Evolutionary conservation across 441 rosid genomes (phyloP).

Genomic region (Theobroma grandiflorum): DNA sequence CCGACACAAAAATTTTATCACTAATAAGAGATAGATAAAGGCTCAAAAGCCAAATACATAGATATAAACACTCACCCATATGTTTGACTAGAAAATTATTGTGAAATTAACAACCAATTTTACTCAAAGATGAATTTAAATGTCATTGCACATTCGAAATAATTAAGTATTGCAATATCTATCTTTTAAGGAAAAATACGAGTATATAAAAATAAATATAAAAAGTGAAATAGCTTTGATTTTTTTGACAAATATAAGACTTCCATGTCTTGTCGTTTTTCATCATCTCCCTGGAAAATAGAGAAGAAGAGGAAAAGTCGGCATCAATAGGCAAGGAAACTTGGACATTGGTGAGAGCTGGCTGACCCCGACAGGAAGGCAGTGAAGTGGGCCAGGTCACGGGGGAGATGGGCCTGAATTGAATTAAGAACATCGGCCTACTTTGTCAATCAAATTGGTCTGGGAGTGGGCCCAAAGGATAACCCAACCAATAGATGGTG

Average conservation of each 20-base stretch:
- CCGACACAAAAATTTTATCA: too few relatives aligned
- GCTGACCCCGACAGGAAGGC: conserved; percentile 25
- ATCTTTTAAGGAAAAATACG: too few relatives aligned
- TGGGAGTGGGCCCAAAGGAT: conserved; percentile 39
- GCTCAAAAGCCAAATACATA: too few relatives aligned
- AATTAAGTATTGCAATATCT: too few relatives aligned
- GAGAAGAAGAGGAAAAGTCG: not conserved
- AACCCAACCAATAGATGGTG: conserved; percentile 29
- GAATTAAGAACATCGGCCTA: conserved; percentile 27
- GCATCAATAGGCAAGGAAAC: not conserved
- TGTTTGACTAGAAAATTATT: too few relatives aligned
- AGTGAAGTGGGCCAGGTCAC: conserved; percentile 42
- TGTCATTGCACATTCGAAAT: not conserved
- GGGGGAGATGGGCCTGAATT: conserved; percentile 26
- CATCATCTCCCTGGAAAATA: not conserved
- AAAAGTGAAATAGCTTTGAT: not conserved
- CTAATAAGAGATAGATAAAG: too few relatives aligned
- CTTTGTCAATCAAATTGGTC: conserved; percentile 17
- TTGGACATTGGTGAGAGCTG: not conserved
- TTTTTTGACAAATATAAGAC: not conserved
- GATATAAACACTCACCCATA: too few relatives aligned
- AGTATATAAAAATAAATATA: too few relatives aligned
- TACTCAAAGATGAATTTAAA: not conserved
- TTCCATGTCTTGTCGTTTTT: not conserved
- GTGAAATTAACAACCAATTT: too few relatives aligned